Evolutionary conservation across 23 red algal species (phyloP).

Genomic region (Gracilaria domingensis): DNA sequence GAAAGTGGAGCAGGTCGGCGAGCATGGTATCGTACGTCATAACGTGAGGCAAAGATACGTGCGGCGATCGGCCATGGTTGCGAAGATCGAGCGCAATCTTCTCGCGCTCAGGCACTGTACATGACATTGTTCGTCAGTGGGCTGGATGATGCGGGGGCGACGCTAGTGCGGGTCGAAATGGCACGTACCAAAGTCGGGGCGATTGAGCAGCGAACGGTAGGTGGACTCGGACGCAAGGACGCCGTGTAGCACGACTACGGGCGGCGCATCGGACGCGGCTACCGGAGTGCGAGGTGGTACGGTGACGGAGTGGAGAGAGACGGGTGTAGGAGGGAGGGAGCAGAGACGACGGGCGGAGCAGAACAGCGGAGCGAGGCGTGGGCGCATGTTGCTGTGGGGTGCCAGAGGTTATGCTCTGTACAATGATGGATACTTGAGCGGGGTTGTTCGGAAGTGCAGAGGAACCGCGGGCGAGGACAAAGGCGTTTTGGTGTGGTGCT

Average conservation of each 20-base stretch:
- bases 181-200: conserved; percentile 83
- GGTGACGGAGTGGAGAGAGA: too few species aligned
- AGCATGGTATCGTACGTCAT: conserved; percentile 86
- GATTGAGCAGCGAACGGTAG: conserved; percentile 81
- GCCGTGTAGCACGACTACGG: conserved; percentile 91
- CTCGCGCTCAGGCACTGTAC: conserved; percentile 31
- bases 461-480: background rate
- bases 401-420: too few species aligned
- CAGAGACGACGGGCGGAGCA: too few species aligned
- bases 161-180: background rate
- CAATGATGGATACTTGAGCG: background rate
- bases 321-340: too few species aligned
- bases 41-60: background rate
- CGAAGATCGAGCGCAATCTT: conserved; percentile 83
- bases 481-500: too few species aligned
- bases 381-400: too few species aligned
- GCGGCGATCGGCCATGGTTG: conserved; percentile 91
- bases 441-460: too few species aligned
- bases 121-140: background rate
- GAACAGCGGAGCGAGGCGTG: too few species aligned
- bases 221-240: conserved; percentile 83
- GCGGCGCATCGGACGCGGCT: conserved; percentile 74
- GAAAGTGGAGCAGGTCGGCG: conserved; percentile 66
- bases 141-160: background rate
- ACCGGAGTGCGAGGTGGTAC: too few species aligned